Evolutionary conservation across 768 basidiomycete species (phyloP).

Genomic region (Fomitopsis serialis): DNA sequence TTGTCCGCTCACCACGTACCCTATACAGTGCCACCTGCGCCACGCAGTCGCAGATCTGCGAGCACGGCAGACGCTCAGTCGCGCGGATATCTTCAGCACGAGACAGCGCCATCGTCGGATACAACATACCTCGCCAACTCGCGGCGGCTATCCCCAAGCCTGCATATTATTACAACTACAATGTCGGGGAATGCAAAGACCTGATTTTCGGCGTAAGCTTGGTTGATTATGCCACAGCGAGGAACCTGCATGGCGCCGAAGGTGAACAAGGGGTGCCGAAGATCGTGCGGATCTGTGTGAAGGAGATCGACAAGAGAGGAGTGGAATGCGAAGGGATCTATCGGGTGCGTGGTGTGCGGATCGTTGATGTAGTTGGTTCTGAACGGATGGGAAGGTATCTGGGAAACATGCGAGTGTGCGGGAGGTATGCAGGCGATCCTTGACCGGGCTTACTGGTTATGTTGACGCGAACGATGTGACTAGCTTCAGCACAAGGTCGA

Average conservation of each 20-base stretch:
- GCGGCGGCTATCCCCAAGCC: conserved; percentile 64
- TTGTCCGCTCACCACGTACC: no score
- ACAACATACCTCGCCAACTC: conserved; percentile 56
- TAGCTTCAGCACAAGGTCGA: conserved; percentile 87
- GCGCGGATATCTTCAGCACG: conserved; percentile 64
- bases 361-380: not conserved
- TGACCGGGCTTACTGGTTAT: conserved; percentile 18
- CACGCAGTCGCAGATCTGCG: conserved; percentile 70
- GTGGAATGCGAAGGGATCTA: conserved; percentile 77
- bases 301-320: conserved; percentile 78
- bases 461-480: conserved; percentile 3
- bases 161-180: conserved; percentile 69
- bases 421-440: conserved; percentile 42
- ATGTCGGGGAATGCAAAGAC: conserved; percentile 82
- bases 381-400: conserved; percentile 48
- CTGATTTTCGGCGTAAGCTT: conserved; percentile 86
- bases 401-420: conserved; percentile 84
- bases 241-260: conserved; percentile 45
- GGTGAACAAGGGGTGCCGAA: conserved; percentile 71
- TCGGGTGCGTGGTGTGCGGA: conserved; percentile 38
- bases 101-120: conserved; percentile 56
- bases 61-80: conserved; percentile 56
- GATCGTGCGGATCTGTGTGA: conserved; percentile 75
- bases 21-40: conserved; percentile 74
- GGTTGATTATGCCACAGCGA: conserved; percentile 83